phyloP scores from a whole-genome alignment of 495 filamentous ascomycete species.

The Penicillium salamii region DNA sequence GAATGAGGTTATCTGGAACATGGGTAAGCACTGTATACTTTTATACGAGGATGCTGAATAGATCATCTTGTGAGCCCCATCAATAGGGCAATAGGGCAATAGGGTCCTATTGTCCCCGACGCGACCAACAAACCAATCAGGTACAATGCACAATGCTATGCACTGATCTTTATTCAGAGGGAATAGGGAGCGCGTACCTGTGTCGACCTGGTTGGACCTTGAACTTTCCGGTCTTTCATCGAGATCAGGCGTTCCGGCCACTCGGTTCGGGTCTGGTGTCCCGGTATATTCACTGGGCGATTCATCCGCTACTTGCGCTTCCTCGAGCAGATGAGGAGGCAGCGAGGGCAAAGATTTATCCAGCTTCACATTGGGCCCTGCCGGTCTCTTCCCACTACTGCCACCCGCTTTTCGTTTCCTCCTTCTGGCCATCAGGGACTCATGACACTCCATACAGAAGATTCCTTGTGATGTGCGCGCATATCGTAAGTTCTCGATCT shows the following conservation, averaged over 20 bases:
- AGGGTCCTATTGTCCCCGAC: no score
- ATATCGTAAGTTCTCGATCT: constrained; percentile 98
- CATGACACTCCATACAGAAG: constrained; percentile 99
- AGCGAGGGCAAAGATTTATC: constrained; percentile 95
- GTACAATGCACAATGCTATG: background rate
- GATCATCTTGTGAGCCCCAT: no score
- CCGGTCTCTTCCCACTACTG: constrained; percentile 50
- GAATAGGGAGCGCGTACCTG: constrained; percentile 16
- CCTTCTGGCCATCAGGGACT: constrained; percentile 94
- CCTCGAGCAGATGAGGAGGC: constrained; percentile 70
- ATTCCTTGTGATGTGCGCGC: constrained; percentile 97
- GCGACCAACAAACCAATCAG: no score
- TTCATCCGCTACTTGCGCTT: constrained; percentile 64
- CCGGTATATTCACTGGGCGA: constrained; percentile 64
- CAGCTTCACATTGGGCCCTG: constrained; percentile 60
- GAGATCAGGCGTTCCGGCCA: constrained; percentile 20
- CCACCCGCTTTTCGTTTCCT: constrained; percentile 75
- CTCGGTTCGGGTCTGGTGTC: constrained; percentile 52
- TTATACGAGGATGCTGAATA: no score
- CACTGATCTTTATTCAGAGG: background rate
- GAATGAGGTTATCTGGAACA: constrained; percentile 54
- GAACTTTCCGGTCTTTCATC: constrained; percentile 9
- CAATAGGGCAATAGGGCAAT: no score
- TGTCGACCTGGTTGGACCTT: constrained; percentile 9
- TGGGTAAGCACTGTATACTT: background rate